These are phyloP conservation scores for Russula earlei DNA, from an alignment of 768 basidiomycete genomes.

Conservation along the genomic window DNA sequence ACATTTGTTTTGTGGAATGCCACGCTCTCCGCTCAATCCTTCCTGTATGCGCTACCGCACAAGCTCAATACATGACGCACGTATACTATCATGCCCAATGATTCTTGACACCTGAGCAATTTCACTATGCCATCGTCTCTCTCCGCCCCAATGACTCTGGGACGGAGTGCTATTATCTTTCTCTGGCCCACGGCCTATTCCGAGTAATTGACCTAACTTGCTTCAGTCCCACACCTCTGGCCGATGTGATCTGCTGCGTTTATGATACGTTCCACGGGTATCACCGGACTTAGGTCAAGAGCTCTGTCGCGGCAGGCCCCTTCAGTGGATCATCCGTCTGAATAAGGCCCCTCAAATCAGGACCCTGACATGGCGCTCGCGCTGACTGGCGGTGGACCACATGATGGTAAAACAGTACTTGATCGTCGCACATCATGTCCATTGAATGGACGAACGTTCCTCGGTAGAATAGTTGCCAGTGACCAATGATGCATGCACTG, in stretches of 20 bases:
- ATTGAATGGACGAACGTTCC: background rate
- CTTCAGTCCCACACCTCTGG: background rate
- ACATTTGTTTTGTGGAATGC: background rate
- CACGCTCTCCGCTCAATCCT: constrained; percentile 1
- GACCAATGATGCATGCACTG: background rate
- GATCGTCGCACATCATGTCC: background rate
- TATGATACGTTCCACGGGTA: too few species aligned
- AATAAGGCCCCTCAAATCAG: background rate
- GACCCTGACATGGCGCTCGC: background rate
- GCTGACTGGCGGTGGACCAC: background rate
- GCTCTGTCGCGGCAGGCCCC: background rate
- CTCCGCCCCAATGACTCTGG: background rate
- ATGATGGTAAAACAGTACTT: background rate
- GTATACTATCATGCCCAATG: too few species aligned
- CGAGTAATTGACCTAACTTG: background rate
- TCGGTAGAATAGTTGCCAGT: background rate
- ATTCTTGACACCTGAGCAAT: background rate
- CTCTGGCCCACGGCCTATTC: too few species aligned
- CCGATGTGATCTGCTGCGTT: background rate
- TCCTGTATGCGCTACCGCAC: background rate
- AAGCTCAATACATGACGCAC: background rate
- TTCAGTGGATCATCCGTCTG: too few species aligned
- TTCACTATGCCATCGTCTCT: background rate
- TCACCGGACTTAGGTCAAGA: too few species aligned
- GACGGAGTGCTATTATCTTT: background rate